phyloP scores from a whole-genome alignment of 441 rosid species.

The Erodium trifolium region DNA sequence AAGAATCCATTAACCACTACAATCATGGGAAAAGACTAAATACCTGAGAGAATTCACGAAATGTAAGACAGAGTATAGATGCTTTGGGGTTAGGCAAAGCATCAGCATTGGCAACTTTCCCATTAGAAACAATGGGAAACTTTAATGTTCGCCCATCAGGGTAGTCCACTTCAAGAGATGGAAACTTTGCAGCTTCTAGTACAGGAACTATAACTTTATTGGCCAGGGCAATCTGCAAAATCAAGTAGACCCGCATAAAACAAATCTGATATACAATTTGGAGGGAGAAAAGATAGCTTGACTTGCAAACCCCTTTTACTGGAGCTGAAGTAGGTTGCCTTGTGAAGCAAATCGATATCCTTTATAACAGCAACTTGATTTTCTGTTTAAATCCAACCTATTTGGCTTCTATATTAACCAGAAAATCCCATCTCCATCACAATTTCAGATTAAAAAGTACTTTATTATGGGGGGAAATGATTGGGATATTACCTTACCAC shows the following conservation, averaged over 20 bases:
- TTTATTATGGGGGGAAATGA: too few species aligned
- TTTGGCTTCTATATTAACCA: background rate
- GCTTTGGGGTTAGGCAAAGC: conserved; percentile 35
- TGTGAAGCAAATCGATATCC: too few species aligned
- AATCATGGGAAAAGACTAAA: background rate
- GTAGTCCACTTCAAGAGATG: conserved; percentile 39
- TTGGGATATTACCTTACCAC: conserved; percentile 65
- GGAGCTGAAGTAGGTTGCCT: background rate
- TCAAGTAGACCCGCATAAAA: background rate
- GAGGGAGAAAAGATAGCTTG: background rate
- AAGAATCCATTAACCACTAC: background rate
- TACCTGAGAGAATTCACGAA: conserved; percentile 82
- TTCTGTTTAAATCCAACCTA: background rate
- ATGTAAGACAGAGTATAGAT: conserved; percentile 65
- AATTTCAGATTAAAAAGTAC: too few species aligned
- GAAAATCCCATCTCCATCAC: too few species aligned
- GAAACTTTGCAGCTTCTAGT: conserved; percentile 54
- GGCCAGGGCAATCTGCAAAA: conserved; percentile 60
- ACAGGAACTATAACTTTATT: conserved; percentile 58
- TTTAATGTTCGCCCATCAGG: conserved; percentile 44
- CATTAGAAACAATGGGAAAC: conserved; percentile 41
- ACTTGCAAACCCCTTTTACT: background rate
- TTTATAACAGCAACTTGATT: too few species aligned
- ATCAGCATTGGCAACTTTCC: conserved; percentile 25
- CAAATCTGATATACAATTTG: background rate